Evolutionary conservation across 495 filamentous ascomycete genomes (phyloP), one percentile per base, ranked within the genome.

Genomic region (Xylaria acuta): DNA sequence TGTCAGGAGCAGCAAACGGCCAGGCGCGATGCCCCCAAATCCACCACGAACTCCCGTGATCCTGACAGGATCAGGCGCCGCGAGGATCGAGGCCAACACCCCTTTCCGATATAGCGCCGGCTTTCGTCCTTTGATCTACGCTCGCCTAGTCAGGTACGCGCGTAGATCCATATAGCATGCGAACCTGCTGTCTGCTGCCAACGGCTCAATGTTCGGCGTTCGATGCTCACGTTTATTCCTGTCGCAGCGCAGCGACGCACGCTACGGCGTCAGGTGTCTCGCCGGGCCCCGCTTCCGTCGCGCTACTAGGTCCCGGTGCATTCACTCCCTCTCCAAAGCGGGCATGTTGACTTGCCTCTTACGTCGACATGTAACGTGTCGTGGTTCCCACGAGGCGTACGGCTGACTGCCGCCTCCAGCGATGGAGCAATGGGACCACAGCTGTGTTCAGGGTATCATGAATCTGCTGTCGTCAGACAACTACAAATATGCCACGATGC

Each of bases 291-390:
- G 49, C 47, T 43, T 47, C 36, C 27, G 36, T 53, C 65, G 56
- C 32, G 65, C 20, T 67, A 40, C 47, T 8, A 43, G 34, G 32
- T 56, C 36, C 65, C 49, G 32, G 49, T 43, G 22, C 36, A 70
- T 64, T 63, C 34, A 30, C 12, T 38, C 32, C 30, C 51, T 30
- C 43, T 51, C 43, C 36, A 43, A 30, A 62, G 5, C 45, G 65
- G 41, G 53, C 53, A 71, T 18, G 51, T 20, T 67, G 69, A 76
- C 72, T 68, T 56, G 67, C 56, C 51, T 68, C 60, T 66, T 71
- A 63, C 64, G 76, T 72, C 64, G 63, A 58, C 70, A 75, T 77
- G 77, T 78, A 78, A 77, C 75, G 77, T 78, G 74, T 76, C 76
- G 69, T 76, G 72, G 72, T 32, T 69, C 73, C 58, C 51, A 70